These are phyloP conservation scores for Microdochium trichocladiopsis DNA, from an alignment of 2,329 filamentous ascomycete genomes.

Conservation along the genomic window DNA sequence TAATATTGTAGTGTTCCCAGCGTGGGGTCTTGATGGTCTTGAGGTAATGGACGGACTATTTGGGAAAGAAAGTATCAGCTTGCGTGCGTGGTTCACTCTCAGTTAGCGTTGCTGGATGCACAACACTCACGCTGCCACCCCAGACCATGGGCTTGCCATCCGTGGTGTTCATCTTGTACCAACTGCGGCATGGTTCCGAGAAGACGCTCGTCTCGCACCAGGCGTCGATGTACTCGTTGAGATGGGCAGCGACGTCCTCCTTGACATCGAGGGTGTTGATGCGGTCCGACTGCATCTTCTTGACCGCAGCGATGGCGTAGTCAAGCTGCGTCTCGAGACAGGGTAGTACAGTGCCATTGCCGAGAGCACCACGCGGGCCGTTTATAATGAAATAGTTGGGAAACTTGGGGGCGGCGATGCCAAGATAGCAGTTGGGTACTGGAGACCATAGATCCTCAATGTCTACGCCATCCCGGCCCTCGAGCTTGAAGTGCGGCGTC, in stretches of 20 bases:
- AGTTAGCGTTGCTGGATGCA: too few relatives aligned
- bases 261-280: neutral
- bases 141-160: neutral
- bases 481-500: neutral
- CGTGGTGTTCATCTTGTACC: neutral
- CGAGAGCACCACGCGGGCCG: neutral
- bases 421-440: slow-evolving; percentile 1
- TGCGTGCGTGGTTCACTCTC: too few relatives aligned
- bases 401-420: neutral
- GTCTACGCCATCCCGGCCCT: neutral
- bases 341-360: neutral
- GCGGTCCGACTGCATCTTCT: neutral
- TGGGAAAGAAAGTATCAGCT: too few relatives aligned
- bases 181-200: neutral
- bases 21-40: neutral
- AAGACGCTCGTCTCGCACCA: neutral
- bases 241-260: neutral
- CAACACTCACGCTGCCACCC: neutral
- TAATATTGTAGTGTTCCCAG: neutral
- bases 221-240: neutral
- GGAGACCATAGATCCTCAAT: slow-evolving; percentile 1
- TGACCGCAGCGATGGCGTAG: neutral
- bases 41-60: neutral
- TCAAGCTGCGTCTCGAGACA: neutral
- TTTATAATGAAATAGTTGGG: slow-evolving; percentile 1